These are phyloP conservation scores for Inga laurina DNA, from an alignment of 306 rosid genomes.

Conservation along the genomic window DNA sequence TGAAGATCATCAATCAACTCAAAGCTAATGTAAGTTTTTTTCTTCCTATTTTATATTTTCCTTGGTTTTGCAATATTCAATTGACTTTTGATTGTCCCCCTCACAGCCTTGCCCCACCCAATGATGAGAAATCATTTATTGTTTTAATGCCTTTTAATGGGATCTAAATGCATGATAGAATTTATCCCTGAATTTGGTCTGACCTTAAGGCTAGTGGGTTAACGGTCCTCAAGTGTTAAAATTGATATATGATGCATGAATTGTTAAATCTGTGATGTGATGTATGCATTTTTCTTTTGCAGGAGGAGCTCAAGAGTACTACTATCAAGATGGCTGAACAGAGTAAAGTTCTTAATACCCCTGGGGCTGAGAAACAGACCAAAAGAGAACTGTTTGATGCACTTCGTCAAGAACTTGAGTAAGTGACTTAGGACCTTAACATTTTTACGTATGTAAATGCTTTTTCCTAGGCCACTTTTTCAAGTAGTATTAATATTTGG, in stretches of 20 bases:
- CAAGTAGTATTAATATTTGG: neutral
- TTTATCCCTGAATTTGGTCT: neutral
- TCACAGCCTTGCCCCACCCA: neutral
- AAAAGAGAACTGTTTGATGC: slow-evolving; percentile 93
- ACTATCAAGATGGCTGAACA: slow-evolving; percentile 94
- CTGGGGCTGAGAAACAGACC: slow-evolving; percentile 96
- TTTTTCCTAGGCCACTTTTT: neutral
- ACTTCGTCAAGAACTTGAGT: slow-evolving; percentile 88
- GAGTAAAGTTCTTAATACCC: slow-evolving; percentile 90
- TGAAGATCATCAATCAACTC: slow-evolving; percentile 98
- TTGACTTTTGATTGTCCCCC: neutral
- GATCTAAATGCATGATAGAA: neutral
- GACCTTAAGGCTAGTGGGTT: neutral
- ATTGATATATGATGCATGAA: neutral
- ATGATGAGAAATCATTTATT: neutral
- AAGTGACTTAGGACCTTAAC: slow-evolving; percentile 32
- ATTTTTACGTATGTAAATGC: neutral
- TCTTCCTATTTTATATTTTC: neutral
- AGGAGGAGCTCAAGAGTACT: slow-evolving; percentile 90
- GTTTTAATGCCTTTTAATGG: neutral
- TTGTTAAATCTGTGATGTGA: neutral
- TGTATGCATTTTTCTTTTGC: slow-evolving; percentile 13
- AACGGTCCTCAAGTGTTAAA: neutral
- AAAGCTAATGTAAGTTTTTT: slow-evolving; percentile 75
- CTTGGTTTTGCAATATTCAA: neutral